A percentile compares a stretch with the other conserved stretches of the same genome.
phyloP scores from a whole-genome alignment of 768 basidiomycete species.

The Xanthoconium stramineum region DNA sequence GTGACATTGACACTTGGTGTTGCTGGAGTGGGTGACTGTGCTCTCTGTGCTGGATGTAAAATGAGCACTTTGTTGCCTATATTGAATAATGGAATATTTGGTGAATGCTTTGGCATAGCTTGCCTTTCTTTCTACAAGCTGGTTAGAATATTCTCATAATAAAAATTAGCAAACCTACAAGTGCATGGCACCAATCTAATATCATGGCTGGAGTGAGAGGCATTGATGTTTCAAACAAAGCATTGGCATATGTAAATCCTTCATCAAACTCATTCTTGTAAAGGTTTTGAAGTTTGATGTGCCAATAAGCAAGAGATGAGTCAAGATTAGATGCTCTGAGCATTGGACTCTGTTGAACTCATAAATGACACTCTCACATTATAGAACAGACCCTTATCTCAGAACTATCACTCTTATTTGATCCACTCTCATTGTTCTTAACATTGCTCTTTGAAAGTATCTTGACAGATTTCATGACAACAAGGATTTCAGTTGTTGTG shows the following conservation, averaged over 20 bases:
- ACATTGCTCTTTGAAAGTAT: neutral
- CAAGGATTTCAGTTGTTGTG: neutral
- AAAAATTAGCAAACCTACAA: neutral
- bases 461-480: slow-evolving; percentile 4
- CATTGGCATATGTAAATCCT: neutral
- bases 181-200: neutral
- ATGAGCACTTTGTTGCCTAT: neutral
- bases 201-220: neutral
- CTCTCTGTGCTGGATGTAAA: neutral
- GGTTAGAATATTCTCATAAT: neutral
- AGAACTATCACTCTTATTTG: neutral
- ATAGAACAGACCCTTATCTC: too few species aligned
- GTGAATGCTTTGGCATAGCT: neutral
- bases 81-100: neutral
- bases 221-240: neutral
- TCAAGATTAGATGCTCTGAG: neutral
- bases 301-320: neutral
- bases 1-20: neutral
- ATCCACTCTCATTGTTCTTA: neutral
- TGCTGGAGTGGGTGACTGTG: neutral
- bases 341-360: neutral
- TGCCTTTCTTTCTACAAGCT: neutral
- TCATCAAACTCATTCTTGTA: neutral
- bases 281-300: neutral
- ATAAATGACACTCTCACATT: neutral